Conservation (phyloP, 352 stramenopile genomes). For the Globisporangium apiculatum region DNA sequence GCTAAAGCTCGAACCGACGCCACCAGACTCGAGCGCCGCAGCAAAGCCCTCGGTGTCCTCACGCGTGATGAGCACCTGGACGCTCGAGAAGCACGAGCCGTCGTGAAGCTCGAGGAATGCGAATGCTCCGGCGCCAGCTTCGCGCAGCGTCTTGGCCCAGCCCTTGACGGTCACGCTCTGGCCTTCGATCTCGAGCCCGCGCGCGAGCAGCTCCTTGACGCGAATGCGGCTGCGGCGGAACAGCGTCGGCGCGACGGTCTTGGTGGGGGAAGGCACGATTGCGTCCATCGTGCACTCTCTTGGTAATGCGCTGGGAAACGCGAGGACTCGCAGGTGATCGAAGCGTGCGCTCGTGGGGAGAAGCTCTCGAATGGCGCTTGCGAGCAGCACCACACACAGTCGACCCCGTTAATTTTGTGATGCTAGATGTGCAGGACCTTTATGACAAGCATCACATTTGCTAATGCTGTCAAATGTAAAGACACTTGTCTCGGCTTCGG, state of each 20-base stretch:
- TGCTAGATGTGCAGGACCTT: no score
- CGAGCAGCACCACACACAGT: no score
- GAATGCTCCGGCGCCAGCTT: slow-evolving; percentile 85
- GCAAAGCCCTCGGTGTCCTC: slow-evolving; percentile 77
- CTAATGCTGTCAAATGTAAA: no score
- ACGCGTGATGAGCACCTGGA: slow-evolving; percentile 87
- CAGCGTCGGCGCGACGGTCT: slow-evolving; percentile 43
- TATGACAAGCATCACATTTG: no score
- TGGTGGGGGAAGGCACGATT: slow-evolving; percentile 30
- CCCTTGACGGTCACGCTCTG: slow-evolving; percentile 90
- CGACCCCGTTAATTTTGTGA: no score
- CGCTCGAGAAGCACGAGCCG: slow-evolving; percentile 80
- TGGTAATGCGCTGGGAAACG: neutral
- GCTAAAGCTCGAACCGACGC: slow-evolving; percentile 80
- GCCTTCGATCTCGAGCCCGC: slow-evolving; percentile 57
- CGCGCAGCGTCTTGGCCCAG: slow-evolving; percentile 90
- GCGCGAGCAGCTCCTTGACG: slow-evolving; percentile 75
- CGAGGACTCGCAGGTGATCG: no score
- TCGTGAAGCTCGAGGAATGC: slow-evolving; percentile 95
- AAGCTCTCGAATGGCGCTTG: neutral
- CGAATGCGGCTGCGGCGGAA: slow-evolving; percentile 80
- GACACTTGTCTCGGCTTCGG: no score
- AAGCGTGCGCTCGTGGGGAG: neutral
- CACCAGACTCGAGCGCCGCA: slow-evolving; percentile 66
- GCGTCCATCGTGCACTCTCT: slow-evolving; percentile 26